A percentile compares a stretch with the other conserved stretches of the same genome.
These are phyloP conservation scores for Blastocystis sp. DNA, from an alignment of 352 stramenopile species.

Conservation along the genomic window DNA sequence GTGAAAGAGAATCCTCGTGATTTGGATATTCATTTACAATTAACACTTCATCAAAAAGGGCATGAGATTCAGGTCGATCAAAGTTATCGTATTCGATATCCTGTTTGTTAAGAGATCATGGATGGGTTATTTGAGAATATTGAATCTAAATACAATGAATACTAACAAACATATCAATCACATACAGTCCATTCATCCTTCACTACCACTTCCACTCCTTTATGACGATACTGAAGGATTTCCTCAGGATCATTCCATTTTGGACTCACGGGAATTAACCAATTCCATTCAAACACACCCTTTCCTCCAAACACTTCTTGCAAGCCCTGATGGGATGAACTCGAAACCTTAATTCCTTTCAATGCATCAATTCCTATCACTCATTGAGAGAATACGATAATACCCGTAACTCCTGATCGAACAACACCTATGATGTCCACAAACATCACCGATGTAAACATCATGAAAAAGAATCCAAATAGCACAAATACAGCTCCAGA, in stretches of 20 bases:
- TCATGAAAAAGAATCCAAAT: constrained; percentile 5
- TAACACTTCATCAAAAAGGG: constrained; percentile 42
- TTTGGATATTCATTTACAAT: constrained; percentile 69
- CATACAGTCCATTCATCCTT: too few species aligned
- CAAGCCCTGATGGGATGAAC: neutral
- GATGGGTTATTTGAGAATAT: neutral
- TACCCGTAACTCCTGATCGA: constrained; percentile 8
- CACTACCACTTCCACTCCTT: too few species aligned
- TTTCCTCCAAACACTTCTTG: constrained; percentile 50
- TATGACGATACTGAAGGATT: too few species aligned
- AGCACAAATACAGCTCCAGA: neutral
- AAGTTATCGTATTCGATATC: constrained; percentile 57
- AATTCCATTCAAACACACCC: constrained; percentile 19
- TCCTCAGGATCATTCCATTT: constrained; percentile 13
- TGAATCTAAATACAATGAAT: too few species aligned
- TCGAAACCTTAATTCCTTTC: neutral
- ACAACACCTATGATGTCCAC: neutral
- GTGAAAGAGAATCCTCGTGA: constrained; percentile 84
- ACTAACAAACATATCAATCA: too few species aligned
- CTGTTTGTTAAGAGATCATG: neutral
- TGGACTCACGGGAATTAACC: constrained; percentile 6
- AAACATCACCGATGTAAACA: constrained; percentile 25
- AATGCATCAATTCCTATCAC: constrained; percentile 31
- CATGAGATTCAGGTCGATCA: neutral
- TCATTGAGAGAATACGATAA: neutral